phyloP scores from a whole-genome alignment of 2,329 filamentous ascomycete genomes.

The Hypoxylon rubiginosum region DNA sequence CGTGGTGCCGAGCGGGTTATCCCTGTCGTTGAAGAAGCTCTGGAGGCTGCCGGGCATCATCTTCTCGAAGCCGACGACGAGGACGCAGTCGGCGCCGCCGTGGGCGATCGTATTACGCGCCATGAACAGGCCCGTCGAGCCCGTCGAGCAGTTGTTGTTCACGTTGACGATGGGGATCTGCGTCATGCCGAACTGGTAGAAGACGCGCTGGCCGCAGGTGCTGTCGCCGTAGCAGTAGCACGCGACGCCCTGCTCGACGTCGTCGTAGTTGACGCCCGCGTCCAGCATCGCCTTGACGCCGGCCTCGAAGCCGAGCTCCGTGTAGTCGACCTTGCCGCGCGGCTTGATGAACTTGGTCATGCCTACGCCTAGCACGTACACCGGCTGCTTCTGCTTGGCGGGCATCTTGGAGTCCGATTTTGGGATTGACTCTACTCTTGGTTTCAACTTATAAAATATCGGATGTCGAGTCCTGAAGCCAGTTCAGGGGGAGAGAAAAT shows the following conservation, averaged over 20 bases:
- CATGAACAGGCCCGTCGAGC: constrained; percentile 90
- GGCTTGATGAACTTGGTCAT: constrained; percentile 99
- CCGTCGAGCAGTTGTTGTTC: constrained; percentile 98
- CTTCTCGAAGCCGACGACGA: constrained; percentile 97
- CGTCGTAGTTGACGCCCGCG: constrained; percentile 94
- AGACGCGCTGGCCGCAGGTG: constrained; percentile 94
- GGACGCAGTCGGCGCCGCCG: constrained; percentile 86
- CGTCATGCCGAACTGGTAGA: constrained; percentile 99
- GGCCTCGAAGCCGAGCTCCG: constrained; percentile 92
- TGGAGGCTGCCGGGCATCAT: constrained; percentile 94
- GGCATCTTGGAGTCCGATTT: constrained; percentile 57
- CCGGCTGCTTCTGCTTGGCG: constrained; percentile 64
- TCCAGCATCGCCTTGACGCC: constrained; percentile 88
- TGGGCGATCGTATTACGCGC: constrained; percentile 82
- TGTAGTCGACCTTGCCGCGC: constrained; percentile 92
- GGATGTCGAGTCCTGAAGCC: neutral
- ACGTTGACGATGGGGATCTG: constrained; percentile 97
- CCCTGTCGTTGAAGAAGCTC: constrained; percentile 85
- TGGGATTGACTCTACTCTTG: neutral
- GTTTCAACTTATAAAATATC: neutral
- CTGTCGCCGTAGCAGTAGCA: constrained; percentile 98
- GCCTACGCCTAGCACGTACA: constrained; percentile 95
- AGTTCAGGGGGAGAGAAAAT: neutral
- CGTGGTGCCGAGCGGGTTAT: constrained; percentile 81
- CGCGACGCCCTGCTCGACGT: constrained; percentile 94